Percentiles rank a stretch among this genome's conserved stretches.
phyloP scores from a whole-genome alignment of 2,329 filamentous ascomycete species.

The Xylariaceae sp. region DNA sequence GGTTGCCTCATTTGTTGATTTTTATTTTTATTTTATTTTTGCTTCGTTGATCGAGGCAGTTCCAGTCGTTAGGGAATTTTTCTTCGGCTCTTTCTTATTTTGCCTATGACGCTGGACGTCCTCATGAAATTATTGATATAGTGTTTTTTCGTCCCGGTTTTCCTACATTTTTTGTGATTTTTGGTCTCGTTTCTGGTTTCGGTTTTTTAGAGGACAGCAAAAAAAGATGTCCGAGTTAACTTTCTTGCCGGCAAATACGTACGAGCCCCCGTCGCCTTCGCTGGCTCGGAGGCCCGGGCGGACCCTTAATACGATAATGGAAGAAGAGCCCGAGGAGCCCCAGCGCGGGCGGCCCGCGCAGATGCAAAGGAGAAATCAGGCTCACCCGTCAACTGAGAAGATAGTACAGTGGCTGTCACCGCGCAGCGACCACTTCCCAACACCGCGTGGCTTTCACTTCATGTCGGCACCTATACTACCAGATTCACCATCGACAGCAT shows the following conservation, averaged over 20 bases:
- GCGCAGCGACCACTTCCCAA: constrained; percentile 62
- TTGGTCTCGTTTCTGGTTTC: no score
- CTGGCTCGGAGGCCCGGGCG: constrained; percentile 49
- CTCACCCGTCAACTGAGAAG: constrained; percentile 40
- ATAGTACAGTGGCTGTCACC: constrained; percentile 56
- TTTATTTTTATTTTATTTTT: no score
- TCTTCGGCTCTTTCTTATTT: constrained; percentile 27
- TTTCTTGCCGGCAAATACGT: constrained; percentile 37
- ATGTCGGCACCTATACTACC: constrained; percentile 58
- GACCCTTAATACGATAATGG: constrained; percentile 61
- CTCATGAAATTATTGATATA: constrained; percentile 25
- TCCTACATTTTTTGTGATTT: constrained; percentile 20
- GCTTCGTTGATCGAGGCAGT: constrained; percentile 44
- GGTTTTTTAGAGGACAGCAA: background rate
- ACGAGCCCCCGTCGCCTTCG: constrained; percentile 46
- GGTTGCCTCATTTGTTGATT: constrained; percentile 31
- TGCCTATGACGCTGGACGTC: constrained; percentile 30
- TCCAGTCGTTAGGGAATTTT: constrained; percentile 35
- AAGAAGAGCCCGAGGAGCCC: constrained; percentile 45
- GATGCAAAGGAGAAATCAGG: constrained; percentile 24
- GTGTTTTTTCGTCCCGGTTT: constrained; percentile 5
- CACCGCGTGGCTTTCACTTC: constrained; percentile 62
- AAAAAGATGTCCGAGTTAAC: constrained; percentile 43
- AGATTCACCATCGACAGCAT: constrained; percentile 53
- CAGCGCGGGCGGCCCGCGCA: constrained; percentile 24